These are phyloP conservation scores for Ganoderma lucidum DNA, from an alignment of 1,284 basidiomycete species.

Conservation along the genomic window DNA sequence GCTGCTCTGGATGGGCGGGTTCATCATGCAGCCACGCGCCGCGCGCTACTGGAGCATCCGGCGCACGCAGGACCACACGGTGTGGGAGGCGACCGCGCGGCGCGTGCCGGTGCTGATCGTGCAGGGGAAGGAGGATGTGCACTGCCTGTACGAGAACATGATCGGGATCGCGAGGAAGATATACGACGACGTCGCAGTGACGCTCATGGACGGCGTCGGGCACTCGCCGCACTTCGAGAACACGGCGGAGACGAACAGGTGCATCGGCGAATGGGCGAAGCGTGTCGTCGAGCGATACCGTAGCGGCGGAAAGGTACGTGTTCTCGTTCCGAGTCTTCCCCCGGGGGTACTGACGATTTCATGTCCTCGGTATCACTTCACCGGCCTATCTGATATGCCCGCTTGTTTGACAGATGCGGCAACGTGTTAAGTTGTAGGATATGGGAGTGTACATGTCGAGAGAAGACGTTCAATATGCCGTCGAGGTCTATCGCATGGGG, in stretches of 20 bases:
- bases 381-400: slow-evolving; percentile 4
- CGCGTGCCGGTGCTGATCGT: slow-evolving; percentile 45
- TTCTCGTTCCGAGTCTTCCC: not conserved
- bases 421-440: slow-evolving; percentile 2
- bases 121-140: slow-evolving; percentile 44
- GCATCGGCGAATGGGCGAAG: slow-evolving; percentile 22
- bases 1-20: slow-evolving; percentile 45
- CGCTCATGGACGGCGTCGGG: slow-evolving; percentile 43
- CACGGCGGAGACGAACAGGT: slow-evolving; percentile 30
- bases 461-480: not conserved
- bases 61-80: slow-evolving; percentile 44
- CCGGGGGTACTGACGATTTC: not conserved
- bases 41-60: slow-evolving; percentile 38
- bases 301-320: not conserved
- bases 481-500: not conserved
- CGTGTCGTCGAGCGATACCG: not conserved
- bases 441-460: not conserved
- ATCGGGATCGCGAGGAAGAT: slow-evolving; percentile 39
- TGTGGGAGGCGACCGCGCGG: slow-evolving; percentile 42
- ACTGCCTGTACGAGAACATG: slow-evolving; percentile 38
- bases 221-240: slow-evolving; percentile 42
- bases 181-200: slow-evolving; percentile 41
- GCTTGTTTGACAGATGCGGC: slow-evolving; percentile 5
- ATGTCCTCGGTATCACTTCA: slow-evolving; percentile 3
- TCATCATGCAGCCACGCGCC: slow-evolving; percentile 44